These are phyloP conservation scores for Yamadazyma sp. DNA, from an alignment of 805 yeast species.

Conservation along the genomic window DNA sequence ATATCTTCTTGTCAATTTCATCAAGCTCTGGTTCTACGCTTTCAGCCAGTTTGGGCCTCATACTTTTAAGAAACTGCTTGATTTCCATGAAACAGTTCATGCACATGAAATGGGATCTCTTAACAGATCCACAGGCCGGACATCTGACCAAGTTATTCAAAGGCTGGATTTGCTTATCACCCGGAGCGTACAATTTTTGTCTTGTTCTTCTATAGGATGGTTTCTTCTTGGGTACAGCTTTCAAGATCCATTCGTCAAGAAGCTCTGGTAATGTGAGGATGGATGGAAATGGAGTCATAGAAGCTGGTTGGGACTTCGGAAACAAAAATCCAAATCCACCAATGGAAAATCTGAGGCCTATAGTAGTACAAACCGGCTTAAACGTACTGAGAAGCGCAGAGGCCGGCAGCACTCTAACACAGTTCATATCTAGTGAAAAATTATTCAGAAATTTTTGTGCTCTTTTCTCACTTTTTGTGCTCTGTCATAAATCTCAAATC, in stretches of 20 bases:
- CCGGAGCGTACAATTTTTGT: conserved; percentile 79
- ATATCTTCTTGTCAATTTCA: conserved; percentile 54
- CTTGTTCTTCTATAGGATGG: conserved; percentile 84
- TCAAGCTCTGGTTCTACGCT: conserved; percentile 18
- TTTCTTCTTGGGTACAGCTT: conserved; percentile 94
- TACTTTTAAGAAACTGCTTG: conserved; percentile 66
- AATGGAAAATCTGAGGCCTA: not conserved
- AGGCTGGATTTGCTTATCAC: conserved; percentile 74
- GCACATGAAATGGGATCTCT: conserved; percentile 87
- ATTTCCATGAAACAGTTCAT: conserved; percentile 89
- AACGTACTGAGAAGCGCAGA: not conserved
- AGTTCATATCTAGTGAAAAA: too few relatives aligned
- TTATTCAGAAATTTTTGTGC: not conserved
- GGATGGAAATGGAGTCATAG: conserved; percentile 3
- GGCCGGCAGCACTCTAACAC: conserved; percentile 5
- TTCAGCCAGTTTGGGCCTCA: conserved; percentile 25
- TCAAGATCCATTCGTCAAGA: conserved; percentile 59
- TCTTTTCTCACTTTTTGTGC: conserved; percentile 1
- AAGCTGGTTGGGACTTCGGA: conserved; percentile 4
- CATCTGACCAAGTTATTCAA: conserved; percentile 80
- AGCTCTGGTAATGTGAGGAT: conserved; percentile 9
- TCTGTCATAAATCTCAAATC: too few relatives aligned
- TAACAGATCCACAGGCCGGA: conserved; percentile 92
- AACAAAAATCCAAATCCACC: conserved; percentile 8
- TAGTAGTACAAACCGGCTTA: too few relatives aligned